Evolutionary conservation across 352 stramenopile species (phyloP), one percentile per base, ranked within the genome.

Genomic region (Globisporangium cederbergense): DNA sequence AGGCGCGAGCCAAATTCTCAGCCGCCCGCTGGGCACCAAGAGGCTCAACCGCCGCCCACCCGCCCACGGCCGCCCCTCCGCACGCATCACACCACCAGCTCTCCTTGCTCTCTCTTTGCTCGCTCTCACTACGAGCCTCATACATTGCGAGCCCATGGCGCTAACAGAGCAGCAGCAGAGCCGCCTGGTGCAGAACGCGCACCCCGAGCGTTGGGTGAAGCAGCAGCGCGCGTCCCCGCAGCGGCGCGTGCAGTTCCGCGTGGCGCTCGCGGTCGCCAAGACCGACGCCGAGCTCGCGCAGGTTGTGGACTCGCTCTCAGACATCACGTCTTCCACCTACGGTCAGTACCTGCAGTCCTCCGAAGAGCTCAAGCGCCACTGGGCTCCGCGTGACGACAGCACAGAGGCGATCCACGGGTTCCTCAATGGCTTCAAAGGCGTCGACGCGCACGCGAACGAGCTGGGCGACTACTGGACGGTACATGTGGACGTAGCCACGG

Each of bases 381-480:
- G 75, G 62, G 46, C 59, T 36, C 82, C 82, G 1, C 74, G 65
- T 4, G 54, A 53, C 9, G 66, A 20, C 4, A 68, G 71, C 0
- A 20, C 53, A 1, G 10, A 54, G 7, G 75, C 74, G 25, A 25
- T 88, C 6, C 36, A 65, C 5, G 30, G 10, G 14, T 71, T 88
- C 6, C 45, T 68, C 2, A 47, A 47, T 7, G 22, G 58, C 43
- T 32, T 43, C 11, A 32, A 73, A 55, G 61, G 47, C 9, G 40
- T 67, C 32, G 36, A 52, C 0, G 60, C 58, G 1, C 22, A 59
- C n/a, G 54, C 43, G 8, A 77, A 71, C 53, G 56, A 28, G 1
- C 18, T 78, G 10, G 71, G 79, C 28, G 84, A 93, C 58, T 75
- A 76, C 22, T 82, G 77, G 75, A 67, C 62, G 40, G 14, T 90